phyloP scores from a whole-genome alignment of 805 yeast species.

The Candida insectorum region DNA sequence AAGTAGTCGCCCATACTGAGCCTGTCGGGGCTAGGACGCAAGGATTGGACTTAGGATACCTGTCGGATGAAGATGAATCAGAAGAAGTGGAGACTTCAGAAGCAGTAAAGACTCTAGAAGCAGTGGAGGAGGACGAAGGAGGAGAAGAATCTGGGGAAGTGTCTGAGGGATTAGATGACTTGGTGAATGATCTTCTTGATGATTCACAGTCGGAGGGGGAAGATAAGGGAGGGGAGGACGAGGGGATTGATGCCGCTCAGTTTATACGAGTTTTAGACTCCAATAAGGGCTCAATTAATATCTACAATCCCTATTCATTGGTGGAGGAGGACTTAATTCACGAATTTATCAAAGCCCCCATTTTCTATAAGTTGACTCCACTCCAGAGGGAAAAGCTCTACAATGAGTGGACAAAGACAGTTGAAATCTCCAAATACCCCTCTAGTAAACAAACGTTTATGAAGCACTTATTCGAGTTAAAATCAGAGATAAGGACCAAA shows the following conservation, averaged over 20 bases:
- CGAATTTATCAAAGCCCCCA: slow-evolving; percentile 25
- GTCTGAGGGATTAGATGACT: slow-evolving; percentile 5
- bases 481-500: slow-evolving; percentile 23
- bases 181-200: slow-evolving; percentile 7
- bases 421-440: slow-evolving; percentile 7
- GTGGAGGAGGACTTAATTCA: slow-evolving; percentile 33
- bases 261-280: slow-evolving; percentile 25
- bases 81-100: slow-evolving; percentile 6
- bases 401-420: slow-evolving; percentile 21
- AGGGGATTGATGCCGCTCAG: slow-evolving; percentile 4
- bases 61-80: slow-evolving; percentile 5
- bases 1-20: no score
- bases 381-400: slow-evolving; percentile 20
- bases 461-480: slow-evolving; percentile 25
- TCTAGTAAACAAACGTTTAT: slow-evolving; percentile 17
- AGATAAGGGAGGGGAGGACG: not conserved
- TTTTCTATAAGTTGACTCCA: slow-evolving; percentile 22
- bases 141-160: slow-evolving; percentile 2
- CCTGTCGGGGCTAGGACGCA: not conserved
- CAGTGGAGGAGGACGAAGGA: slow-evolving; percentile 1
- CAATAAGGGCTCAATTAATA: slow-evolving; percentile 21
- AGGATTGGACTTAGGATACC: slow-evolving; percentile 7
- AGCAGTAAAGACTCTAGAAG: slow-evolving; percentile 4
- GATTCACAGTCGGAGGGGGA: not conserved
- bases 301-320: slow-evolving; percentile 36